Evolutionary conservation across 495 filamentous ascomycete genomes (phyloP).

Genomic region (Penicillium steckii): DNA sequence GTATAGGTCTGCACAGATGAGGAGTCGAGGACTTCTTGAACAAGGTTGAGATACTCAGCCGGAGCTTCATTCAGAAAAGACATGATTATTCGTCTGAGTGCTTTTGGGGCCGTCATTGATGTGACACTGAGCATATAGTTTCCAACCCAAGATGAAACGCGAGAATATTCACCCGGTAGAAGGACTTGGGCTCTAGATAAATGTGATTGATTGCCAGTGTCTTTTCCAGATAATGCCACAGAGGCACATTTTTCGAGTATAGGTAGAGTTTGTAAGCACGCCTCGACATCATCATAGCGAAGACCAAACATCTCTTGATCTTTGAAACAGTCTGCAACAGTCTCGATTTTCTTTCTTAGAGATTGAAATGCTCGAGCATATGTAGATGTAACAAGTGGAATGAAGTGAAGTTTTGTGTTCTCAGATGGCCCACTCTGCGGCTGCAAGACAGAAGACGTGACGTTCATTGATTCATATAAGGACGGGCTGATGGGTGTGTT

Average conservation of each 20-base stretch:
- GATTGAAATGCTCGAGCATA: conserved; percentile 15
- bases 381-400: conserved; percentile 20
- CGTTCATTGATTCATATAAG: background rate
- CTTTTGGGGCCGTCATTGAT: conserved; percentile 24
- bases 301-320: background rate
- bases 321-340: conserved; percentile 6
- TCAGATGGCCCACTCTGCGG: conserved; percentile 21
- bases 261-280: conserved; percentile 16
- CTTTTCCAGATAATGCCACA: background rate
- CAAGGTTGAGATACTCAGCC: conserved; percentile 17
- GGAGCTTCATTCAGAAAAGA: conserved; percentile 30
- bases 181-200: background rate
- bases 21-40: conserved; percentile 23
- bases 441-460: background rate
- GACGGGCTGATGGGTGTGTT: background rate
- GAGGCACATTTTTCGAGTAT: conserved; percentile 16
- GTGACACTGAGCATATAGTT: conserved; percentile 30
- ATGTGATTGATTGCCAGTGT: background rate
- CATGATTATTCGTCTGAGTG: conserved; percentile 30
- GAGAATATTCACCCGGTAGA: background rate
- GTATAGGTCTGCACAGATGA: background rate
- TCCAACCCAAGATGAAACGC: conserved; percentile 27
- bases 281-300: background rate
- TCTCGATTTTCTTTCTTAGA: conserved; percentile 11
- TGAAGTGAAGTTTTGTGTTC: conserved; percentile 18